phyloP scores from a whole-genome alignment of 139 green algal genomes.

The Tetradesmus lagerheimii region DNA sequence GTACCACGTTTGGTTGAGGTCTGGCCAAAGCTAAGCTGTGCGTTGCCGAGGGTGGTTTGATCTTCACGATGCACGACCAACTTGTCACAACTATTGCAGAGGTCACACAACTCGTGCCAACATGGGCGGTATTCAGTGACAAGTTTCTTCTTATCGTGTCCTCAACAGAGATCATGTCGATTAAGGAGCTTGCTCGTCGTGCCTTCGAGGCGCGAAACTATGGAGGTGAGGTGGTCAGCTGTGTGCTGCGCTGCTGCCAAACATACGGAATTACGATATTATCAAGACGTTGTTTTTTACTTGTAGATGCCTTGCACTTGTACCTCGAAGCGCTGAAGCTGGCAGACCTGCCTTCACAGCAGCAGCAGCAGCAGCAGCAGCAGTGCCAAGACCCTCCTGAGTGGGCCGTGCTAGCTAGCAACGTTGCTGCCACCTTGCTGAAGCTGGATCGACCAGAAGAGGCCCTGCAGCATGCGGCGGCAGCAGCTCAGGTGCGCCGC shows the following conservation, averaged over 20 bases:
- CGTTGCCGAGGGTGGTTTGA: no score
- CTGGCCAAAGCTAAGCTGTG: no score
- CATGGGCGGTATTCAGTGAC: no score
- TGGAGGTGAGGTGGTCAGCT: background rate
- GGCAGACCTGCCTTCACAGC: background rate
- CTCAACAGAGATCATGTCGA: background rate
- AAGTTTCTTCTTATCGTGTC: no score
- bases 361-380: background rate
- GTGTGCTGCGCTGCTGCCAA: background rate
- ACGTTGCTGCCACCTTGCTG: constrained; percentile 23
- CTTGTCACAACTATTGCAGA: no score
- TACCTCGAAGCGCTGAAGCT: constrained; percentile 4
- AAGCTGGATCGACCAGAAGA: constrained; percentile 28
- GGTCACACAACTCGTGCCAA: no score
- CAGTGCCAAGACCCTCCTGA: background rate
- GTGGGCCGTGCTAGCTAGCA: constrained; percentile 3
- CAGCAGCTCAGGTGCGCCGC: constrained; percentile 27
- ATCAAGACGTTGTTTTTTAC: no score
- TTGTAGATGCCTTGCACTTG: constrained; percentile 28
- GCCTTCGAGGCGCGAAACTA: constrained; percentile 8
- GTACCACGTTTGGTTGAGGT: no score
- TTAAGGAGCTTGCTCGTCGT: constrained; percentile 20
- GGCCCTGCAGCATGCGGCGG: background rate
- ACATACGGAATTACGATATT: no score
- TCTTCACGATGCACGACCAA: no score